Percentiles rank a stretch among this genome's conserved stretches.
phyloP scores from a whole-genome alignment of 805 yeast genomes.

The Metschnikowia lochheadii region DNA sequence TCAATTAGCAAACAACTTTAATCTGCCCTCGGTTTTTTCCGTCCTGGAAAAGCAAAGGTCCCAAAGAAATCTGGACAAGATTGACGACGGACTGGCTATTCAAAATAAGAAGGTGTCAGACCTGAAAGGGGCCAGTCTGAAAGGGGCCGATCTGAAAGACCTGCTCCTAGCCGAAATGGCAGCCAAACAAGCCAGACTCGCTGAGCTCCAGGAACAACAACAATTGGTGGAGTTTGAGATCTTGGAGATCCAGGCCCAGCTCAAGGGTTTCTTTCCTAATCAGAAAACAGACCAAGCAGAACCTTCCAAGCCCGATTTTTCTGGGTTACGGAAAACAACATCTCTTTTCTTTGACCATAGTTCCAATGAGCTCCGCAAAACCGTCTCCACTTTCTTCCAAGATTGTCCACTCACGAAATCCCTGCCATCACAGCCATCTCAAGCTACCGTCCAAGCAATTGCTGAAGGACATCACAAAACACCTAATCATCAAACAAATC shows the following conservation, averaged over 20 bases:
- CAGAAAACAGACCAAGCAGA: neutral
- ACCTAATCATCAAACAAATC: too few relatives aligned
- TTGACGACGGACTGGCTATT: too few relatives aligned
- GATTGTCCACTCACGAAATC: too few relatives aligned
- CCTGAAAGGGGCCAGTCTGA: too few relatives aligned
- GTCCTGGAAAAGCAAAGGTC: neutral
- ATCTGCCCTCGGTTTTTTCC: conserved; percentile 1
- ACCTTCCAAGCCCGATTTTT: neutral
- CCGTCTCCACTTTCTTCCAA: conserved; percentile 1
- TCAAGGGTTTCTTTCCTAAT: conserved; percentile 6
- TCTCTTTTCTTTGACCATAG: conserved; percentile 10
- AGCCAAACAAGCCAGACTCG: conserved; percentile 49
- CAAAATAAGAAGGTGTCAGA: too few relatives aligned
- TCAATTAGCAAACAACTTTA: neutral
- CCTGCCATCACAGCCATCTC: too few relatives aligned
- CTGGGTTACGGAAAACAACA: conserved; percentile 4
- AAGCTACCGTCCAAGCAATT: too few relatives aligned
- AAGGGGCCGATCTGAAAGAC: neutral
- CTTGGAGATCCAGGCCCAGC: conserved; percentile 21
- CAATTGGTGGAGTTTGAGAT: conserved; percentile 33
- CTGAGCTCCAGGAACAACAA: conserved; percentile 44
- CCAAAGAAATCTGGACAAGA: neutral
- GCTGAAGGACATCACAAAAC: too few relatives aligned
- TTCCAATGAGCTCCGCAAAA: conserved; percentile 2
- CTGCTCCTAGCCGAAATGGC: conserved; percentile 31